Evolutionary conservation across 1,284 basidiomycete genomes (phyloP).

Genomic region (Tylopilus orsonianus): DNA sequence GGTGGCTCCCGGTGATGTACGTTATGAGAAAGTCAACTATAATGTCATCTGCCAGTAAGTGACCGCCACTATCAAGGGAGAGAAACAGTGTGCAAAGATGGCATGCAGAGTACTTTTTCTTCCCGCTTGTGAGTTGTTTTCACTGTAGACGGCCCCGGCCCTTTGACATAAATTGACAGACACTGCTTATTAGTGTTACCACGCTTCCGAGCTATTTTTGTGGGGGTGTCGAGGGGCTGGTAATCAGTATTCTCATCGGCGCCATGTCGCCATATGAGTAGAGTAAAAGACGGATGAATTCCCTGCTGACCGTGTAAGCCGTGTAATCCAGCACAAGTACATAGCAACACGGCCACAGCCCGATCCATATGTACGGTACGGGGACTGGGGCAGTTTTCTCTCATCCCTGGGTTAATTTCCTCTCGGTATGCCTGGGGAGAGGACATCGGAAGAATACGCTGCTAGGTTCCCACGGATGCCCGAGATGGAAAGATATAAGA

Average conservation of each 20-base stretch:
- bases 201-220: slow-evolving; percentile 1
- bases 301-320: slow-evolving; percentile 1
- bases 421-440: slow-evolving; percentile 5
- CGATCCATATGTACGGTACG: not conserved
- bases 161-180: not conserved
- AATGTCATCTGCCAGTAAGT: too few species aligned
- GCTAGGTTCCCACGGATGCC: slow-evolving; percentile 25
- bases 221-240: not conserved
- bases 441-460: not conserved
- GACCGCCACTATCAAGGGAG: too few species aligned
- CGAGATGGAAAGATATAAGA: slow-evolving; percentile 15
- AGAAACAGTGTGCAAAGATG: not conserved
- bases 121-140: not conserved
- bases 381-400: slow-evolving; percentile 13
- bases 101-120: not conserved
- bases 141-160: not conserved
- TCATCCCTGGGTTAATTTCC: slow-evolving; percentile 16
- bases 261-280: not conserved
- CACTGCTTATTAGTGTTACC: not conserved
- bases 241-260: not conserved
- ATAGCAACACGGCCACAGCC: slow-evolving; percentile 3
- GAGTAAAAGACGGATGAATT: not conserved
- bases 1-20: too few species aligned
- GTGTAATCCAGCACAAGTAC: slow-evolving; percentile 14
- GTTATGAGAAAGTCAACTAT: too few species aligned